These are phyloP conservation scores for Lasiodiplodia theobromae DNA, from an alignment of 2,329 filamentous ascomycete species.

Conservation along the genomic window DNA sequence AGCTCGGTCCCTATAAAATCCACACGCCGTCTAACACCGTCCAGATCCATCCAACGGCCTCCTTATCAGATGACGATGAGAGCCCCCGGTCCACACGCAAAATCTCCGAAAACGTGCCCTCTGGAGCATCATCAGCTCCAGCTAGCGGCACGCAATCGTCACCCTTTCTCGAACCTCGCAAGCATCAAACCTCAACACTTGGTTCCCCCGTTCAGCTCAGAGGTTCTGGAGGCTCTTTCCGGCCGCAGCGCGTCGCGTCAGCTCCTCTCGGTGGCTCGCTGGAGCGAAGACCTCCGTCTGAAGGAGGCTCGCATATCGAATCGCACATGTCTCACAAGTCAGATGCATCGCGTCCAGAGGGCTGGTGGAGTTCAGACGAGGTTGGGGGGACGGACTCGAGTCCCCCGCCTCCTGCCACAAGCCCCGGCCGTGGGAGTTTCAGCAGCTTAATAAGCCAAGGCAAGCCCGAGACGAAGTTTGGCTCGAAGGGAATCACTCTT, in stretches of 20 bases:
- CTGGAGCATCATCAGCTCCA: neutral
- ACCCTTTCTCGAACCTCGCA: slow-evolving; percentile 7
- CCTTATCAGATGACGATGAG: slow-evolving; percentile 24
- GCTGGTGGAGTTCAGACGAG: slow-evolving; percentile 50
- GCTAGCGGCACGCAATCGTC: slow-evolving; percentile 1
- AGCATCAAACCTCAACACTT: slow-evolving; percentile 17
- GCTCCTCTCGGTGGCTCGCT: slow-evolving; percentile 9
- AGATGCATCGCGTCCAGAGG: slow-evolving; percentile 44
- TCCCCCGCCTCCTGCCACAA: slow-evolving; percentile 32
- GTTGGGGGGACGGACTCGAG: slow-evolving; percentile 38
- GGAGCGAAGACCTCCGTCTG: slow-evolving; percentile 12
- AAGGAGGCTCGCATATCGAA: slow-evolving; percentile 21
- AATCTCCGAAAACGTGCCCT: slow-evolving; percentile 29
- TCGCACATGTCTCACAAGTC: slow-evolving; percentile 31
- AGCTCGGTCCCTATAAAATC: slow-evolving; percentile 17
- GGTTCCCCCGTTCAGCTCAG: slow-evolving; percentile 15
- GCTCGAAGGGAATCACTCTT: slow-evolving; percentile 43
- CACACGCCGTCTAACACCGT: slow-evolving; percentile 20
- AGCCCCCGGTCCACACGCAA: slow-evolving; percentile 26
- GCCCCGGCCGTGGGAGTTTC: slow-evolving; percentile 32
- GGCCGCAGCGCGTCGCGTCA: neutral
- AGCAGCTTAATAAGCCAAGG: slow-evolving; percentile 32
- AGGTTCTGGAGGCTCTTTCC: slow-evolving; percentile 2
- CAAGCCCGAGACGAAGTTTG: slow-evolving; percentile 39
- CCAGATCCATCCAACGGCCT: slow-evolving; percentile 18